Evolutionary conservation across 2,329 filamentous ascomycete genomes (phyloP).

Genomic region (Simplicillium sp.): DNA sequence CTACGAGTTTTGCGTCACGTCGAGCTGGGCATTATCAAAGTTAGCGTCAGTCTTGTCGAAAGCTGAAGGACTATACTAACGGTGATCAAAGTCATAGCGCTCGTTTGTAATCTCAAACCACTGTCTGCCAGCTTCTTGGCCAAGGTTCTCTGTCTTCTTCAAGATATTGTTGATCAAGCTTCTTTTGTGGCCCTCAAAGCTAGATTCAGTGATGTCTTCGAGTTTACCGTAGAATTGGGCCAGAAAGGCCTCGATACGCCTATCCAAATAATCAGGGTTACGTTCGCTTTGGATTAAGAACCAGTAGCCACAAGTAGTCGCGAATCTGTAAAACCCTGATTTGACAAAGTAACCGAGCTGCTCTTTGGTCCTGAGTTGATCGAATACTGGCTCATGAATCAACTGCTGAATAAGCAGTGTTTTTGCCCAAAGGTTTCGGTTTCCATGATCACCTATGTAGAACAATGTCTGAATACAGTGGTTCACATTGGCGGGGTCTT

Average conservation of each 20-base stretch:
- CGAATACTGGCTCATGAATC: constrained; percentile 85
- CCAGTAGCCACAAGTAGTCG: constrained; percentile 73
- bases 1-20: constrained; percentile 66
- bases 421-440: constrained; percentile 64
- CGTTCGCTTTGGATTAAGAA: constrained; percentile 92
- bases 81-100: constrained; percentile 80
- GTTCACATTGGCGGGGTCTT: constrained; percentile 83
- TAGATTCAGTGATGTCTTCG: constrained; percentile 65
- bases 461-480: constrained; percentile 75
- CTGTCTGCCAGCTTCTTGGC: constrained; percentile 71
- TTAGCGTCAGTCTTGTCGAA: neutral
- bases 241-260: constrained; percentile 80
- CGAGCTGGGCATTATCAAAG: constrained; percentile 43
- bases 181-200: constrained; percentile 85
- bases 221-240: constrained; percentile 55
- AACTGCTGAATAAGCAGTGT: constrained; percentile 79
- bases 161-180: constrained; percentile 79
- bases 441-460: constrained; percentile 57
- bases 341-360: constrained; percentile 97
- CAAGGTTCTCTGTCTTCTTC: constrained; percentile 87
- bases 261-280: constrained; percentile 73
- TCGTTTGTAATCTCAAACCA: constrained; percentile 81
- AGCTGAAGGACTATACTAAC: constrained; percentile 37
- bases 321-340: constrained; percentile 60
- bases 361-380: constrained; percentile 91